Evolutionary conservation across 352 stramenopile species (phyloP).

Genomic region (Phytophthora sansomeana): DNA sequence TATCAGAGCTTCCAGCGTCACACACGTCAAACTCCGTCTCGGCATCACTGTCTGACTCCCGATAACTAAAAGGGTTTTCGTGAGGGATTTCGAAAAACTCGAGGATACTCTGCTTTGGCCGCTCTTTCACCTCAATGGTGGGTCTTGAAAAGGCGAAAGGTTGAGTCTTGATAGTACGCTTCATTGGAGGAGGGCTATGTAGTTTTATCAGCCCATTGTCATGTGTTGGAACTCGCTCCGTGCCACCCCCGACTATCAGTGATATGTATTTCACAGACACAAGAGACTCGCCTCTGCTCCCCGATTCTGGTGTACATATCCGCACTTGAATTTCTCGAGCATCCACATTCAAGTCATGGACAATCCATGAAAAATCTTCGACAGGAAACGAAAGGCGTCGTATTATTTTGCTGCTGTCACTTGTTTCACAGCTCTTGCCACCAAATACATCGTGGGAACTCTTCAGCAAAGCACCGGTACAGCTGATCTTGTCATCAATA

Average conservation of each 20-base stretch:
- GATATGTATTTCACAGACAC: conserved; percentile 61
- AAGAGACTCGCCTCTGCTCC: conserved; percentile 73
- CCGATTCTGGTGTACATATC: conserved; percentile 66
- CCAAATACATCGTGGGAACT: conserved; percentile 38
- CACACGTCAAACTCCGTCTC: conserved; percentile 26
- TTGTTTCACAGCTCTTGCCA: not conserved
- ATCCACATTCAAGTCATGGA: conserved; percentile 56
- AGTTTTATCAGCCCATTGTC: conserved; percentile 40
- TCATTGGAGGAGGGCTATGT: conserved; percentile 27
- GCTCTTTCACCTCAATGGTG: conserved; percentile 17
- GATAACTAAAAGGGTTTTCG: conserved; percentile 78
- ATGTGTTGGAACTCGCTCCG: conserved; percentile 36
- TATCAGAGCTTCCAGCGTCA: conserved; percentile 7
- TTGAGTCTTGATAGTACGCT: conserved; percentile 20
- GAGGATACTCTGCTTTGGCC: conserved; percentile 70
- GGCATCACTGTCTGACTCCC: conserved; percentile 54
- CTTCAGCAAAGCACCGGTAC: conserved; percentile 52
- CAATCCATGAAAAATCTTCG: conserved; percentile 40
- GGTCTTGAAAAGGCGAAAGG: conserved; percentile 10
- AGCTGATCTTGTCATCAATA: conserved; percentile 65
- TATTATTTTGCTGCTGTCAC: conserved; percentile 12
- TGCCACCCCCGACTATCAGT: conserved; percentile 56
- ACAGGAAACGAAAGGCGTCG: conserved; percentile 37
- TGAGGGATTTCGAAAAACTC: conserved; percentile 78
- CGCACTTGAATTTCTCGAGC: conserved; percentile 70